A percentile compares a stretch with the other conserved stretches of the same genome.
These are phyloP conservation scores for Rhypophila decipiens DNA, from an alignment of 495 filamentous ascomycete genomes.

Conservation along the genomic window DNA sequence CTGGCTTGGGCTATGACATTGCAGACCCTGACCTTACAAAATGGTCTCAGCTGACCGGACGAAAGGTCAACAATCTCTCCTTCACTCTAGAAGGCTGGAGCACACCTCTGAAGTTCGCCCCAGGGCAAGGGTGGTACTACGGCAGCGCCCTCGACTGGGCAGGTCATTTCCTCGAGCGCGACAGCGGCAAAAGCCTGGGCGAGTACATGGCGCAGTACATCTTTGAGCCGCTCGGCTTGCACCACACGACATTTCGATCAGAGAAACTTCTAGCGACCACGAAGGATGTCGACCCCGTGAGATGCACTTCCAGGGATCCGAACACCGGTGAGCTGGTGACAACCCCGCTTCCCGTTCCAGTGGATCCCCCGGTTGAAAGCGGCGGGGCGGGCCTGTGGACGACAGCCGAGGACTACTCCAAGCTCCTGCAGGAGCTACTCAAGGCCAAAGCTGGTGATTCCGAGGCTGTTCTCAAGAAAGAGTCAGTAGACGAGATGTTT, in stretches of 20 bases:
- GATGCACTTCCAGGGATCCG: slow-evolving; percentile 1
- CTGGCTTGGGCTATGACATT: slow-evolving; percentile 22
- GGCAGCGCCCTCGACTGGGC: slow-evolving; percentile 27
- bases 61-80: slow-evolving; percentile 6
- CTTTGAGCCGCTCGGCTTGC: slow-evolving; percentile 18
- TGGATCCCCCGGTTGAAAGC: slow-evolving; percentile 17
- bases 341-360: slow-evolving; percentile 3
- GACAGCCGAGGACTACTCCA: slow-evolving; percentile 40
- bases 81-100: slow-evolving; percentile 23
- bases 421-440: slow-evolving; percentile 45
- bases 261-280: neutral
- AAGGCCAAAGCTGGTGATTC: neutral
- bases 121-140: slow-evolving; percentile 27
- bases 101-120: slow-evolving; percentile 21
- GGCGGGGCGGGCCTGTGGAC: slow-evolving; percentile 51
- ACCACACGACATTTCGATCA: slow-evolving; percentile 11
- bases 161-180: slow-evolving; percentile 18
- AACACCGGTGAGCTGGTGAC: slow-evolving; percentile 1
- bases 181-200: slow-evolving; percentile 14
- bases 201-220: slow-evolving; percentile 18
- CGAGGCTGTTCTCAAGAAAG: slow-evolving; percentile 8
- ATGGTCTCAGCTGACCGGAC: slow-evolving; percentile 17
- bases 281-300: neutral
- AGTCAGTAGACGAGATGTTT: slow-evolving; percentile 47
- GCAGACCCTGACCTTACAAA: slow-evolving; percentile 16